phyloP scores from a whole-genome alignment of 768 basidiomycete species.

The Mycena epipterygia region DNA sequence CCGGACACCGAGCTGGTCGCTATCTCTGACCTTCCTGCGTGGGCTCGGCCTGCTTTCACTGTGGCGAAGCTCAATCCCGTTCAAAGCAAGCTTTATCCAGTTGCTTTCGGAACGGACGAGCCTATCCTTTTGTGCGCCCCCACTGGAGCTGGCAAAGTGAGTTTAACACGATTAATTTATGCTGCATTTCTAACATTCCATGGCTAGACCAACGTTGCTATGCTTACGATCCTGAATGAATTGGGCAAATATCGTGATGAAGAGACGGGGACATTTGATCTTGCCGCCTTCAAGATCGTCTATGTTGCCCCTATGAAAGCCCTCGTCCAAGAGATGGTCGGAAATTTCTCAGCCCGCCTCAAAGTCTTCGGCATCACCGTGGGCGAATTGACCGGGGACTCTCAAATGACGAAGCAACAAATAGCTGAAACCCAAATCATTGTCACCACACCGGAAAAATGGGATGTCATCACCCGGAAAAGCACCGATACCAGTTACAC shows the following conservation, averaged over 20 bases:
- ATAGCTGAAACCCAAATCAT: conserved; percentile 98
- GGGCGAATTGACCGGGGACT: conserved; percentile 96
- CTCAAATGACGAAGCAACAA: conserved; percentile 98
- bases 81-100: conserved; percentile 93
- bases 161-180: conserved; percentile 39
- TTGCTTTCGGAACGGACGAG: conserved; percentile 95
- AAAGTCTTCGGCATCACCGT: conserved; percentile 81
- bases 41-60: conserved; percentile 91
- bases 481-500: conserved; percentile 97
- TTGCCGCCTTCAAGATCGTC: conserved; percentile 94
- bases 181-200: neutral
- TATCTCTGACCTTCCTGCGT: conserved; percentile 80
- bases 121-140: conserved; percentile 97
- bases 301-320: conserved; percentile 99
- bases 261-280: conserved; percentile 82
- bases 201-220: conserved; percentile 94
- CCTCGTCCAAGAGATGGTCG: conserved; percentile 98
- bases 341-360: conserved; percentile 89
- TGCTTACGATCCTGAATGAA: conserved; percentile 94
- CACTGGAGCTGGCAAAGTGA: conserved; percentile 97
- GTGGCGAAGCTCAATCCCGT: conserved; percentile 88
- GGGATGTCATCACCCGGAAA: conserved; percentile 99
- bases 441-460: conserved; percentile 99
- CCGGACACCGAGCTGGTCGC: conserved; percentile 79
- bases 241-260: conserved; percentile 90